Percentiles rank a stretch among this genome's conserved stretches.
These are phyloP conservation scores for Apiotrichum montevideense DNA, from an alignment of 1,284 basidiomycete species.

Conservation along the genomic window DNA sequence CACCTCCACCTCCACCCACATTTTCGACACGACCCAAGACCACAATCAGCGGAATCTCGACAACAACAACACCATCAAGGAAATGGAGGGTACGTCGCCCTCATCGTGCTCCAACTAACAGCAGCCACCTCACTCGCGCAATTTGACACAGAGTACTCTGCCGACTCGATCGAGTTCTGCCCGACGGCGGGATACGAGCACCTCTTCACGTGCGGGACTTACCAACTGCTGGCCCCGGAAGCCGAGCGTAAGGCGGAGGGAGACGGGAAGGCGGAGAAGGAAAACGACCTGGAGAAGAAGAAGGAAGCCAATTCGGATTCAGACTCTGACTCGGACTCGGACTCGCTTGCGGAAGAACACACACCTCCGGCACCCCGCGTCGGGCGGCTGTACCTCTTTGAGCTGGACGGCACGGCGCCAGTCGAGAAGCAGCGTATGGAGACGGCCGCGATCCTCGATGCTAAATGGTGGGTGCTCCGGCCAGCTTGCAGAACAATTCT, in stretches of 20 bases:
- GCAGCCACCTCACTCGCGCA: constrained; percentile 31
- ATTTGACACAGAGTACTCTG: constrained; percentile 70
- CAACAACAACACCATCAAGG: no score
- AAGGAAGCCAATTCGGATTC: no score
- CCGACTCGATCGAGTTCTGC: constrained; percentile 87
- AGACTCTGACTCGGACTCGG: not conserved
- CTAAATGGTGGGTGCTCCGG: constrained; percentile 66
- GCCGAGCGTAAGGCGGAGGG: constrained; percentile 1
- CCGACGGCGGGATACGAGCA: constrained; percentile 57
- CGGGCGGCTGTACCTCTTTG: constrained; percentile 38
- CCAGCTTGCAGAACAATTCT: not conserved
- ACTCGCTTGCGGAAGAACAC: not conserved
- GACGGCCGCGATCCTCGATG: constrained; percentile 77
- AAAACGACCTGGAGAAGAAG: no score
- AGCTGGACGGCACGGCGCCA: constrained; percentile 6
- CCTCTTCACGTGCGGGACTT: constrained; percentile 82
- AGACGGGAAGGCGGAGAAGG: no score
- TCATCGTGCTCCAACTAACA: not conserved
- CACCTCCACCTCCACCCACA: no score
- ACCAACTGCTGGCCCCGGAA: constrained; percentile 57
- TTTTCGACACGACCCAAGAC: no score
- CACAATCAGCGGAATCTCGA: no score
- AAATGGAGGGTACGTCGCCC: not conserved
- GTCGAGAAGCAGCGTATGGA: constrained; percentile 62
- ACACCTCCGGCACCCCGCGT: constrained; percentile 50